A percentile compares a stretch with the other conserved stretches of the same genome.
Conservation (phyloP, 768 basidiomycete genomes). For the Trametopsis cervina region DNA sequence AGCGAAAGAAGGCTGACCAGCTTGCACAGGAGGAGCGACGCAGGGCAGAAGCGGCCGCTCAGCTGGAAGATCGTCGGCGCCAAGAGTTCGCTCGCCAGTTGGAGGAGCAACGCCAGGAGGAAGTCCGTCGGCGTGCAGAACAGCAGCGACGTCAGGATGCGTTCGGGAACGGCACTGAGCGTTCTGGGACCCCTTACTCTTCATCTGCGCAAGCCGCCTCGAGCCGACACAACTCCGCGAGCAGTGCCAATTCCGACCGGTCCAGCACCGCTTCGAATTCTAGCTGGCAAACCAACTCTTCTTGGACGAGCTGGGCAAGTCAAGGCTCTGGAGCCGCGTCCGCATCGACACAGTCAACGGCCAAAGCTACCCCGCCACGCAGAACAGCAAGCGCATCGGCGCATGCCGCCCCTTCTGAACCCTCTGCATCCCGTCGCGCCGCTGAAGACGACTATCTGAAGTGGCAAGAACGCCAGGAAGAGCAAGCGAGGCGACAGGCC, state of each 20-base stretch:
- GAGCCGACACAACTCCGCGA: slow-evolving; percentile 15
- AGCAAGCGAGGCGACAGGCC: slow-evolving; percentile 57
- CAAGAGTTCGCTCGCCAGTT: slow-evolving; percentile 24
- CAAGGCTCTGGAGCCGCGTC: slow-evolving; percentile 14
- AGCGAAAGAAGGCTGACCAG: neutral
- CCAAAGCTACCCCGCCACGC: slow-evolving; percentile 2
- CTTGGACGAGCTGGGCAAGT: slow-evolving; percentile 17
- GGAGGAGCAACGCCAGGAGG: slow-evolving; percentile 27
- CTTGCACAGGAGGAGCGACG: slow-evolving; percentile 7
- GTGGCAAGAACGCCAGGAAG: slow-evolving; percentile 60
- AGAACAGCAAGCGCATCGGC: slow-evolving; percentile 1
- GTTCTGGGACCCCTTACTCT: slow-evolving; percentile 8
- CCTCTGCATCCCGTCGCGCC: slow-evolving; percentile 18
- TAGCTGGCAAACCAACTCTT: slow-evolving; percentile 14
- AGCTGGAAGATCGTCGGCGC: slow-evolving; percentile 6
- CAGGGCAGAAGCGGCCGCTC: slow-evolving; percentile 1
- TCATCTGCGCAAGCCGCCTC: slow-evolving; percentile 23
- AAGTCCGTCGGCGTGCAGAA: slow-evolving; percentile 13
- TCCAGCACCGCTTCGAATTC: slow-evolving; percentile 21
- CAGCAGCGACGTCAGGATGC: slow-evolving; percentile 24
- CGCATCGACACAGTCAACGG: slow-evolving; percentile 19
- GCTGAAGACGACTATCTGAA: slow-evolving; percentile 27
- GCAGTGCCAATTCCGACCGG: slow-evolving; percentile 22
- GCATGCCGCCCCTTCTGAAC: neutral
- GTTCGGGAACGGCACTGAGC: slow-evolving; percentile 13